These are phyloP conservation scores for Cyberlindnera amylophila DNA, from an alignment of 805 yeast genomes.

Conservation along the genomic window DNA sequence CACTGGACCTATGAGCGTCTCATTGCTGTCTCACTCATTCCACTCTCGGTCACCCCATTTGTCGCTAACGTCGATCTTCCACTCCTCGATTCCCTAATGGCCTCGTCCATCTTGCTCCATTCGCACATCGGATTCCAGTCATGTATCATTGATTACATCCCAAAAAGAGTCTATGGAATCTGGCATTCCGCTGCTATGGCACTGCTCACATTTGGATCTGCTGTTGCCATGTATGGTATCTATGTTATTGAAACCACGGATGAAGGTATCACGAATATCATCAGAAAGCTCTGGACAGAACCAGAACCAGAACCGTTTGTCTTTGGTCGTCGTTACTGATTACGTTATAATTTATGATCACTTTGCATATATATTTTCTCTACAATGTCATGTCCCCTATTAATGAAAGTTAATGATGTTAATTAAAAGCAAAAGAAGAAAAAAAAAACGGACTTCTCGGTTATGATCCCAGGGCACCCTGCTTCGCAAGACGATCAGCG, in stretches of 20 bases:
- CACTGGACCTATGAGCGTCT: slow-evolving; percentile 74
- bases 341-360: background rate
- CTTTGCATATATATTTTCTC: too few species aligned
- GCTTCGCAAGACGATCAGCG: slow-evolving; percentile 73
- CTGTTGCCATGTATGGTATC: slow-evolving; percentile 70
- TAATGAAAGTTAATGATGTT: too few species aligned
- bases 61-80: slow-evolving; percentile 47
- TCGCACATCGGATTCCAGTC: slow-evolving; percentile 69
- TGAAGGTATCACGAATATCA: slow-evolving; percentile 70
- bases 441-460: background rate
- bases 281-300: slow-evolving; percentile 38
- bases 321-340: slow-evolving; percentile 10
- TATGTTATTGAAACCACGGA: slow-evolving; percentile 78
- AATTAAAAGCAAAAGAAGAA: background rate
- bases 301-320: slow-evolving; percentile 18
- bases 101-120: slow-evolving; percentile 56
- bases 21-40: slow-evolving; percentile 58
- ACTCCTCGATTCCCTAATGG: slow-evolving; percentile 51
- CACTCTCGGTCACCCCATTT: slow-evolving; percentile 60
- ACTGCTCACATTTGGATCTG: slow-evolving; percentile 68
- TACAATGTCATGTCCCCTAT: too few species aligned
- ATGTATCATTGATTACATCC: slow-evolving; percentile 86
- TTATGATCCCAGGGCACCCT: slow-evolving; percentile 43
- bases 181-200: slow-evolving; percentile 68
- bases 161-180: slow-evolving; percentile 76